Conservation (phyloP, 164 flowering plant genomes). For the Malania oleifera region DNA sequence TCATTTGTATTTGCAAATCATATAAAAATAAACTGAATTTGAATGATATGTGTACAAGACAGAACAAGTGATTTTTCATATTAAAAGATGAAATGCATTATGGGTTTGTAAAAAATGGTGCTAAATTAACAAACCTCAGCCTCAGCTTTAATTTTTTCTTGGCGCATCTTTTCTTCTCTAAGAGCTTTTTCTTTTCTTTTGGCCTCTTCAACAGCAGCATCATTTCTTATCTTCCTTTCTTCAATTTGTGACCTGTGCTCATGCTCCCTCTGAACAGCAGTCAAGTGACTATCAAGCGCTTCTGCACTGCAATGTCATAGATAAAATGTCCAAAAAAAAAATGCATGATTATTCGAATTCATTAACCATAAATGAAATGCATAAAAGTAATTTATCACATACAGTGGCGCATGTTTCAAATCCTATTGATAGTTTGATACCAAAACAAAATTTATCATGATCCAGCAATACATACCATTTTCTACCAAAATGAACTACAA, state of each 20-base stretch:
- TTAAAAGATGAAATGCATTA: too few relatives aligned
- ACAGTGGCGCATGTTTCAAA: not conserved
- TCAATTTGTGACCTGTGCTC: constrained; percentile 78
- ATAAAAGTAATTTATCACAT: not conserved
- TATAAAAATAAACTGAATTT: too few relatives aligned
- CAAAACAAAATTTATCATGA: not conserved
- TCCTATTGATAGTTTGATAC: not conserved
- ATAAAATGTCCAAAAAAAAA: constrained; percentile 9
- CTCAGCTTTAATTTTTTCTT: constrained; percentile 69
- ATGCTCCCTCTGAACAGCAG: constrained; percentile 77
- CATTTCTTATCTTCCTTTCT: constrained; percentile 76
- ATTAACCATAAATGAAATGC: not conserved
- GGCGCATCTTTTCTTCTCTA: constrained; percentile 66
- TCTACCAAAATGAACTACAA: not conserved
- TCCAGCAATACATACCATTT: not conserved
- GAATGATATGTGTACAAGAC: too few relatives aligned
- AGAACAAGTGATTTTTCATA: too few relatives aligned
- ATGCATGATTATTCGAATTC: not conserved
- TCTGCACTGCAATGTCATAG: constrained; percentile 61
- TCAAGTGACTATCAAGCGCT: constrained; percentile 79
- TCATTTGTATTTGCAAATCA: too few relatives aligned
- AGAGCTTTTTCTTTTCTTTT: constrained; percentile 73
- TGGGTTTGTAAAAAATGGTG: not conserved
- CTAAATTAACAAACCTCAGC: constrained; percentile 45
- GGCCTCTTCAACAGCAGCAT: constrained; percentile 82